A percentile compares a stretch with the other conserved stretches of the same genome.
Evolutionary conservation across 768 basidiomycete species (phyloP).

Genomic region (Lactifluus echinatus): DNA sequence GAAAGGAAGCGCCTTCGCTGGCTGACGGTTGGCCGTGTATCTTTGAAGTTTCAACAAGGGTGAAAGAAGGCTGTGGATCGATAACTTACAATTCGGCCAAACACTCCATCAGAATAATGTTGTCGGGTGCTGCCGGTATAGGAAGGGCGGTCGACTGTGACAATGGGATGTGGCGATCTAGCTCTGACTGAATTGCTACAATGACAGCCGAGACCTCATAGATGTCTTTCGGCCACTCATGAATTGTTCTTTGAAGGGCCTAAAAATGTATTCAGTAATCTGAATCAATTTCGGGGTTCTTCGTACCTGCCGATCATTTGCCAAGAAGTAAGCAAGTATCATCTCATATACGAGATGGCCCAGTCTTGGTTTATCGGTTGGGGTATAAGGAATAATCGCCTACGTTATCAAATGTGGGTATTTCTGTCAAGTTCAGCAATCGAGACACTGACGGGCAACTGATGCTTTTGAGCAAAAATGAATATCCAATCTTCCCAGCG

Average conservation of each 20-base stretch:
- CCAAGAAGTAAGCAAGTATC: conserved; percentile 81
- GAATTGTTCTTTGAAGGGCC: conserved; percentile 71
- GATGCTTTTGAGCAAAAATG: conserved; percentile 70
- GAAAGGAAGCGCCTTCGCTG: conserved; percentile 88
- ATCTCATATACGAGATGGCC: conserved; percentile 88
- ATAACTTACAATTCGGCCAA: conserved; percentile 73
- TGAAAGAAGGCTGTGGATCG: neutral
- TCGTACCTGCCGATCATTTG: conserved; percentile 62
- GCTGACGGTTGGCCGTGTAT: conserved; percentile 81
- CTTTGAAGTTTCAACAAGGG: conserved; percentile 32
- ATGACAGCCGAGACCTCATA: conserved; percentile 86
- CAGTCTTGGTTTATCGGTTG: conserved; percentile 72
- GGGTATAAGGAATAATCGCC: conserved; percentile 85
- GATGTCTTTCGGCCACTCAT: conserved; percentile 84
- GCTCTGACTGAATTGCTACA: conserved; percentile 75
- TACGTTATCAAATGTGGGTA: conserved; percentile 25
- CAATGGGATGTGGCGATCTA: conserved; percentile 54
- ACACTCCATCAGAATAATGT: conserved; percentile 81
- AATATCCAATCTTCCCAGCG: conserved; percentile 98
- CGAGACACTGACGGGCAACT: conserved; percentile 53
- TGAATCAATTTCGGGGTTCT: neutral
- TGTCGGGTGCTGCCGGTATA: conserved; percentile 34
- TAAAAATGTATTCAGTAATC: conserved; percentile 25
- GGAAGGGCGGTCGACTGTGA: conserved; percentile 28
- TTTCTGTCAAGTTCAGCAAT: neutral